phyloP scores from a whole-genome alignment of 2,329 filamentous ascomycete species.

The Pleoardoris graminearum region DNA sequence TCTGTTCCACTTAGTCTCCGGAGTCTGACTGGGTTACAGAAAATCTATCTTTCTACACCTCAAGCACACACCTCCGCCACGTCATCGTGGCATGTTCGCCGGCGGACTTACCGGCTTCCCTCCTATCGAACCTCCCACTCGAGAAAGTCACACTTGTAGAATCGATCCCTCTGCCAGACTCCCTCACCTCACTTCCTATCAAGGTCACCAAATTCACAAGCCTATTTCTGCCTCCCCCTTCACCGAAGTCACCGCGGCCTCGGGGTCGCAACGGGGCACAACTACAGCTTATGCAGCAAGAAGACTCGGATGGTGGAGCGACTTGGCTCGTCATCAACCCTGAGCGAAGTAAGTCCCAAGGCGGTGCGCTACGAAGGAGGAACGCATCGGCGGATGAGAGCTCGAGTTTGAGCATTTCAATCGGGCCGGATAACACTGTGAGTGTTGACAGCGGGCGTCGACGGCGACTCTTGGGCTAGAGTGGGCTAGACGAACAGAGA shows the following conservation, averaged over 20 bases:
- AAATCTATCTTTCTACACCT: conserved; percentile 40
- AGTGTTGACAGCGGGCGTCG: conserved; percentile 43
- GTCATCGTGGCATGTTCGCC: conserved; percentile 41
- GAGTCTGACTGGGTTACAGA: conserved; percentile 26
- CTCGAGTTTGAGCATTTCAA: conserved; percentile 42
- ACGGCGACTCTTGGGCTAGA: conserved; percentile 33
- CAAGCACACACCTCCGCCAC: conserved; percentile 41
- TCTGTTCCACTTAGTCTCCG: not conserved
- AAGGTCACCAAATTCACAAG: conserved; percentile 31
- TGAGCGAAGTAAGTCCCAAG: conserved; percentile 40
- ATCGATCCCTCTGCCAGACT: conserved; percentile 30
- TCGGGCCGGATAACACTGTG: conserved; percentile 44
- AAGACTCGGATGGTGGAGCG: conserved; percentile 36
- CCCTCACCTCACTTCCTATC: conserved; percentile 36
- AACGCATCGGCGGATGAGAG: conserved; percentile 34
- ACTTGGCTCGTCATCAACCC: conserved; percentile 46
- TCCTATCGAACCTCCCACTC: conserved; percentile 38
- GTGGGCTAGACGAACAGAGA: not conserved
- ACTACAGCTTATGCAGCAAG: conserved; percentile 43
- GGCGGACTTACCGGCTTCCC: conserved; percentile 33
- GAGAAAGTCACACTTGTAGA: conserved; percentile 41
- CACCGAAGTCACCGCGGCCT: conserved; percentile 27
- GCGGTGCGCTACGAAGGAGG: conserved; percentile 22
- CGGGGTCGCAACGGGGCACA: conserved; percentile 31
- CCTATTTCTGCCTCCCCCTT: conserved; percentile 37